phyloP scores from a whole-genome alignment of 2,329 filamentous ascomycete species.

The Knufia fluminis region DNA sequence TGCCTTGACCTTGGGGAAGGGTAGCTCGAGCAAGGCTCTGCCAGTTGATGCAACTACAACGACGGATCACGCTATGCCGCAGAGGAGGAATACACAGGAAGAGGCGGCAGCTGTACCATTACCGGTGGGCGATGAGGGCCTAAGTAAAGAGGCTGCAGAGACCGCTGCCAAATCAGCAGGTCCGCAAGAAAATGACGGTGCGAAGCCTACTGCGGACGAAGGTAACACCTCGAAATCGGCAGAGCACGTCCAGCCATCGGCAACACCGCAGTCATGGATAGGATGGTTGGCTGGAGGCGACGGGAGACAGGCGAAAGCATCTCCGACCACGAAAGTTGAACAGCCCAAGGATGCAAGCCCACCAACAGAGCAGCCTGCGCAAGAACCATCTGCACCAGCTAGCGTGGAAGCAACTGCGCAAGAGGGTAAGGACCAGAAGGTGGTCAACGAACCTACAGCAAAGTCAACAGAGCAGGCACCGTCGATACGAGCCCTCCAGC shows the following conservation, averaged over 20 bases:
- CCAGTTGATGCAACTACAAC: constrained; percentile 38
- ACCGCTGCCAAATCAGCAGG: background rate
- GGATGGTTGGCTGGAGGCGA: constrained; percentile 9
- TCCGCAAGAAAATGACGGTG: background rate
- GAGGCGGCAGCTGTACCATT: background rate
- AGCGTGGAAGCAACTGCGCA: background rate
- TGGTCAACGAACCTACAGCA: background rate
- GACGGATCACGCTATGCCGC: constrained; percentile 33
- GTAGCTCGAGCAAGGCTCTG: constrained; percentile 35
- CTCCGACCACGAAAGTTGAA: background rate
- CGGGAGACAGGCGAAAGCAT: constrained; percentile 1
- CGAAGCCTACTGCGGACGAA: background rate
- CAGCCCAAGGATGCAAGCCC: background rate
- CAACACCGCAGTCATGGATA: constrained; percentile 3
- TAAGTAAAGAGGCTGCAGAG: background rate
- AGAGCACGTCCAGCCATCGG: background rate
- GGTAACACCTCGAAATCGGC: background rate
- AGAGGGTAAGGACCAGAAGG: background rate
- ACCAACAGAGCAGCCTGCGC: background rate
- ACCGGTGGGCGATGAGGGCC: background rate
- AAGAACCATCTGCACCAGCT: background rate
- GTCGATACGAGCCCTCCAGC: constrained; percentile 22
- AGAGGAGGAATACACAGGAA: constrained; percentile 19
- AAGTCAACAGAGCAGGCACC: background rate
- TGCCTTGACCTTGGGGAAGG: constrained; percentile 35